phyloP scores from a whole-genome alignment of 2,329 filamentous ascomycete species.

The Alternaria triticimaculans region DNA sequence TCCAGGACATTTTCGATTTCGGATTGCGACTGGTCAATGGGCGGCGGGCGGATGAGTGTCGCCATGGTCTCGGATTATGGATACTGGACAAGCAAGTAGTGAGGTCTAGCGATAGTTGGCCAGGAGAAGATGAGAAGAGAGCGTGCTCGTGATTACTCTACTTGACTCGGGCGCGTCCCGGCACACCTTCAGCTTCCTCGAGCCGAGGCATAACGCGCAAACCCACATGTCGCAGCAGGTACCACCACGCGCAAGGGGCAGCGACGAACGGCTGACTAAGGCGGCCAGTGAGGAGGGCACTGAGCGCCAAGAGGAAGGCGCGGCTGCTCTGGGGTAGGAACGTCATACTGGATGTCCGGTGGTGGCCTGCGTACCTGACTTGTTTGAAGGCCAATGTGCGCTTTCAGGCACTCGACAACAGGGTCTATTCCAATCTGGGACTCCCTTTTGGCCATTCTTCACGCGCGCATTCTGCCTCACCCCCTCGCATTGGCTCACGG shows the following conservation, averaged over 20 bases:
- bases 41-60: constrained; percentile 78
- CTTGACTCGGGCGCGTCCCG: constrained; percentile 12
- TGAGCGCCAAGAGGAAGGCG: constrained; percentile 1
- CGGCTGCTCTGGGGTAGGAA: constrained; percentile 13
- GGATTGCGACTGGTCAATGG: constrained; percentile 73
- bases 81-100: neutral
- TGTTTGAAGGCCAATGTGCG: constrained; percentile 20
- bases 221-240: constrained; percentile 8
- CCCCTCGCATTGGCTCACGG: constrained; percentile 3
- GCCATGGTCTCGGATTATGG: constrained; percentile 37
- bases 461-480: constrained; percentile 14
- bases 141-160: neutral
- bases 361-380: constrained; percentile 25
- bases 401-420: constrained; percentile 4
- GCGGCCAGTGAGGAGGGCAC: neutral
- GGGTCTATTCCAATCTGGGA: constrained; percentile 4
- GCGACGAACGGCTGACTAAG: constrained; percentile 17
- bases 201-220: constrained; percentile 28
- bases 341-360: constrained; percentile 15
- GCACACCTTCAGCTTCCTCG: constrained; percentile 15
- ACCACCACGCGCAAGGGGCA: constrained; percentile 1
- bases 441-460: constrained; percentile 2
- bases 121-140: neutral
- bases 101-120: neutral
- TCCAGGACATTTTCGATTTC: constrained; percentile 90